These are phyloP conservation scores for Syzygium syzygioides DNA, from an alignment of 441 rosid genomes.

Conservation along the genomic window DNA sequence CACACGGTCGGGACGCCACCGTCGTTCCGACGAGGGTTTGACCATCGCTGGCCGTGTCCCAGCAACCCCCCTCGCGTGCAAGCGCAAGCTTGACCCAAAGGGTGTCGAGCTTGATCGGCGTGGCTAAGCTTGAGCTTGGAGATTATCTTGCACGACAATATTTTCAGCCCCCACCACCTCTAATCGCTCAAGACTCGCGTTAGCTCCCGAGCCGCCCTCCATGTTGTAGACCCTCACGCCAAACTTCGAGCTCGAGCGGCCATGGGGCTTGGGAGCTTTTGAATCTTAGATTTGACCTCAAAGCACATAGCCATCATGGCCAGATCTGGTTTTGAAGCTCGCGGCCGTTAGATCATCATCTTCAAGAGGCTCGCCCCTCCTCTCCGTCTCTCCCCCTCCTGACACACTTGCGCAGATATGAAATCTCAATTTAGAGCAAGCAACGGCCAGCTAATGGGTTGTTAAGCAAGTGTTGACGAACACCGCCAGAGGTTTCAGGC, in stretches of 20 bases:
- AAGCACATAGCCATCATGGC: accelerated
- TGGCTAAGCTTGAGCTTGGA: neutral
- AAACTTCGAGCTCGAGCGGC: neutral
- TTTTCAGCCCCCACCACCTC: neutral
- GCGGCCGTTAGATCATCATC: neutral
- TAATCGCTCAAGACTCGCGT: neutral
- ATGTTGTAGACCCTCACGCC: too few relatives aligned
- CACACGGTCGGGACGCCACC: accelerated
- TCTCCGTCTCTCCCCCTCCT: neutral
- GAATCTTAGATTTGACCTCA: neutral
- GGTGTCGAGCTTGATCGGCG: neutral
- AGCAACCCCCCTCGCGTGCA: neutral
- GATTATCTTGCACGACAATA: neutral
- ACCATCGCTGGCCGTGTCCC: neutral
- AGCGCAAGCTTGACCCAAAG: neutral
- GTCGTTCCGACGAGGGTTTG: accelerated
- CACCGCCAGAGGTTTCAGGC: accelerated
- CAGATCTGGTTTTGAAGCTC: neutral
- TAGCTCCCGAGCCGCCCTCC: neutral
- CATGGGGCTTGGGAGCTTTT: neutral
- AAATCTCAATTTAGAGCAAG: neutral
- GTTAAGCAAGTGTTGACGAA: neutral
- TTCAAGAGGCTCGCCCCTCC: neutral
- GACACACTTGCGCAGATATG: accelerated
- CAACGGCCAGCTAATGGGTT: neutral